A percentile compares a stretch with the other conserved stretches of the same genome.
phyloP scores from a whole-genome alignment of 2,329 filamentous ascomycete species.

The Chaetoscypha palmicola region DNA sequence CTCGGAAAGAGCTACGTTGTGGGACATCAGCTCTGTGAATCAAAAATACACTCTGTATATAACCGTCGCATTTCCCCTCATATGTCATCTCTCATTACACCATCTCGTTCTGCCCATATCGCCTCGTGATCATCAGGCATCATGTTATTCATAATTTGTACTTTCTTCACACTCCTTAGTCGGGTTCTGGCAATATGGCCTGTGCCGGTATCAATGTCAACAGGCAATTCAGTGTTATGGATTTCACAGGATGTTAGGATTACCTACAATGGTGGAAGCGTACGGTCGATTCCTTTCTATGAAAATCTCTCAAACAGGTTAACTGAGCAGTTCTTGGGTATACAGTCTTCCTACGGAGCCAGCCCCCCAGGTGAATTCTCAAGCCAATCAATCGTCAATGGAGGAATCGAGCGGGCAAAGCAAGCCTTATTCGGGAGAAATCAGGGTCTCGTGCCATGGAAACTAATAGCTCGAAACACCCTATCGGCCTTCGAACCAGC shows the following conservation, averaged over 20 bases:
- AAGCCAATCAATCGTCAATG: slow-evolving; percentile 48
- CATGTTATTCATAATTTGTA: slow-evolving; percentile 19
- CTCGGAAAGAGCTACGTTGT: neutral
- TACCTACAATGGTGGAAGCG: slow-evolving; percentile 51
- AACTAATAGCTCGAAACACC: slow-evolving; percentile 55
- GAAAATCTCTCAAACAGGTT: slow-evolving; percentile 15
- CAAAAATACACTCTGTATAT: neutral
- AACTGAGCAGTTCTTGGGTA: slow-evolving; percentile 25
- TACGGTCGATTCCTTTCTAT: slow-evolving; percentile 41
- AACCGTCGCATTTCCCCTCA: neutral
- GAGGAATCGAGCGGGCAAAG: slow-evolving; percentile 52
- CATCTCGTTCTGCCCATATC: neutral
- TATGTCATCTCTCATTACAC: neutral
- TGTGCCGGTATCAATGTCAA: slow-evolving; percentile 43
- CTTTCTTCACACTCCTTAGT: slow-evolving; percentile 16
- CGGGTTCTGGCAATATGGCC: slow-evolving; percentile 48
- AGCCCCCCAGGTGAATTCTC: slow-evolving; percentile 10
- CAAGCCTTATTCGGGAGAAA: slow-evolving; percentile 60
- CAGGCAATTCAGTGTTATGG: slow-evolving; percentile 46
- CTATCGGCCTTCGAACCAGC: slow-evolving; percentile 57
- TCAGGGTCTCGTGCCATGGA: slow-evolving; percentile 70
- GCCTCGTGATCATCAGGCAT: neutral
- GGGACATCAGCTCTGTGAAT: slow-evolving; percentile 1
- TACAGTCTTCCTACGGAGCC: slow-evolving; percentile 16
- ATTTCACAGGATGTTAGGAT: slow-evolving; percentile 45